Base-by-base conservation (phyloP, 331 rosid species). In the Dryas integrifolia region DNA sequence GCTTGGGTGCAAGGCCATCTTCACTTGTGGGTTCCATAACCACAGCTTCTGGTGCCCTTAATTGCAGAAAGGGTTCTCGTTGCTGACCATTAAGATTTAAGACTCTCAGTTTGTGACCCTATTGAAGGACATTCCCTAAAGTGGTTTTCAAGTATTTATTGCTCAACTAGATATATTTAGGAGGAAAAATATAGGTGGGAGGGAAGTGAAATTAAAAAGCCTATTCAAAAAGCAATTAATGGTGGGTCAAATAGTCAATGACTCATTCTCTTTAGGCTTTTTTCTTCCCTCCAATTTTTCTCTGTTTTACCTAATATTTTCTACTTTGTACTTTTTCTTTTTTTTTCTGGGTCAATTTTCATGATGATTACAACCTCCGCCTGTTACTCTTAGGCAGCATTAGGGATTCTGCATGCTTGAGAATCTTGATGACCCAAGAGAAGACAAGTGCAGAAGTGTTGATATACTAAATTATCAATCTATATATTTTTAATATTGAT, bases 1-100 rank as follows among this genome's bases (percentile, higher is more conserved):
- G 98, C 75, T 77, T 94, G 62, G 87, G 96, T 5, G 98, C 98
- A 14, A 86, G 92, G 56, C 96, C 97, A 30, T 91, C 98, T 70
- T 83, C 98, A 0, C 87, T 94, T 11, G 97, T 94, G 5, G 97
- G 81, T 48, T 38, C 95, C 0, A 82, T 94, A 2, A 94, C 98
- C 11, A 38, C 70, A 5, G 62, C 13, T 14, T 77, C 98, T 7
- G 98, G 98, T 58, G 74, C 92, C 70, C 96, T 94, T 2, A 69
- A 2, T 48, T 94, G 98, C 77, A 79, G 82, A 50, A 89, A 80
- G 84, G 90, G 92, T 12, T 91, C 96, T 26, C 84, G 84, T 61
- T 94, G 98, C 86, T 92, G 49, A 41, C 15, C 13, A 10, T n/a
- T 12, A 12, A 45, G 24, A 21, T 21, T 21, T 21, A 21, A 21